Base-by-base conservation (phyloP, 202 grass and related monocot species). In the Dendrocalamus latiflorus region DNA sequence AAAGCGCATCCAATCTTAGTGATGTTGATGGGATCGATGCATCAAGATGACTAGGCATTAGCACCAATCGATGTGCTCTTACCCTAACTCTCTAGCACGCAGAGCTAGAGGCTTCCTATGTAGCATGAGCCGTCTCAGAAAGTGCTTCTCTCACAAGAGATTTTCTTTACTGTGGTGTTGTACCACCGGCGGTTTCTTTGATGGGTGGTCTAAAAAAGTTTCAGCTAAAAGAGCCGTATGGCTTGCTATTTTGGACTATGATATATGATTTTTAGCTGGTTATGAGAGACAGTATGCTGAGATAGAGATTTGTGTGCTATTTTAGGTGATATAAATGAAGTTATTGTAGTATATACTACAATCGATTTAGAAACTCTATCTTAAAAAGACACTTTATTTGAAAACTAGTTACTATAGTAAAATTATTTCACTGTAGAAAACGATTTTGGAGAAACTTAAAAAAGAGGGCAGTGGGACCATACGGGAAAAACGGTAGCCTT, bases 1-100 rank as follows among this genome's bases (percentile, higher is more conserved):
- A 89, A 85, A 86, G 57, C 21, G 87, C 28, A 81, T 86, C 82
- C 75, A 63, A 85, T 84, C 72, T 66, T 66, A 85, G 72, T 72
- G 87, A 89, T 76, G 38, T 57, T 15, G 87, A 85, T 61, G 57
- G 77, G 49, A 36, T 36, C 34, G 34, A 24, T 1, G 20, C 68
- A 77, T 28, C 56, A 41, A 42, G 78, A 77, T 50, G 77, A 85
- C 58, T 65, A 44, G 77, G 10, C 49, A 22, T 77, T 60, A 74
- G 39, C 68, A 17, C 80, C 68, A 79, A 68, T 65, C 39, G 71
- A 73, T 56, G 68, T 65, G 67, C 57, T 53, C 37, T 85, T 70
- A 81, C 64, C 72, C 87, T 71, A 76, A 56, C 37, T 22, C 41
- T 51, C 24, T 73, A 74, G 59, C 47, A 56, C 66, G 57, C 37